Evolutionary conservation across 2,329 filamentous ascomycete species (phyloP).

Genomic region (Fusarium brevicatenulatum): DNA sequence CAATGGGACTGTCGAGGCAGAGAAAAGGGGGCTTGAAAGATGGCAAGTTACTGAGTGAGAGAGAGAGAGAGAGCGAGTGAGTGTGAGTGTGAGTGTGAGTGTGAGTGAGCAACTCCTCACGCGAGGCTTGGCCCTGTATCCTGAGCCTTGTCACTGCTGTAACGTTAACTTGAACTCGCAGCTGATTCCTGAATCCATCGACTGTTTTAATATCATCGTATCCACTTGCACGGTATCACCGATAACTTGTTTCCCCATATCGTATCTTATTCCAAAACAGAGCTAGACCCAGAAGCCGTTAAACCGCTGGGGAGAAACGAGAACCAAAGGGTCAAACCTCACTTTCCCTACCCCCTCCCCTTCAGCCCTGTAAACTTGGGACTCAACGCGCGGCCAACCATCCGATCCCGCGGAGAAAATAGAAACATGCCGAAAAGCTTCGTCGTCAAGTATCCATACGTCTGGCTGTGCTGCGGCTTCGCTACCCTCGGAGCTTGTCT

Average conservation of each 20-base stretch:
- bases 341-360: neutral
- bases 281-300: slow-evolving; percentile 6
- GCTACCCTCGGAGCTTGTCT: slow-evolving; percentile 51
- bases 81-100: no score
- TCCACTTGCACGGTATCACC: neutral
- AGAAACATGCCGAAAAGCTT: slow-evolving; percentile 15
- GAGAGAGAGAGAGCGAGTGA: no score
- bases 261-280: neutral
- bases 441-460: slow-evolving; percentile 45
- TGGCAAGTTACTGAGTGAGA: neutral
- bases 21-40: neutral
- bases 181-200: neutral
- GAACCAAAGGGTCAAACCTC: neutral
- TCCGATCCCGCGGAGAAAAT: neutral
- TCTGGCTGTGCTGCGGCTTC: slow-evolving; percentile 49
- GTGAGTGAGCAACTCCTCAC: neutral
- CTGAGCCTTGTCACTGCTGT: neutral
- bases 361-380: slow-evolving; percentile 20
- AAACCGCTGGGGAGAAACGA: neutral
- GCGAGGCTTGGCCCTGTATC: neutral
- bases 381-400: slow-evolving; percentile 4
- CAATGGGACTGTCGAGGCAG: neutral
- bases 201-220: neutral
- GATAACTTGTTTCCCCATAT: neutral
- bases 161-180: neutral